phyloP scores from a whole-genome alignment of 495 filamentous ascomycete species.

The Podospora sp. region DNA sequence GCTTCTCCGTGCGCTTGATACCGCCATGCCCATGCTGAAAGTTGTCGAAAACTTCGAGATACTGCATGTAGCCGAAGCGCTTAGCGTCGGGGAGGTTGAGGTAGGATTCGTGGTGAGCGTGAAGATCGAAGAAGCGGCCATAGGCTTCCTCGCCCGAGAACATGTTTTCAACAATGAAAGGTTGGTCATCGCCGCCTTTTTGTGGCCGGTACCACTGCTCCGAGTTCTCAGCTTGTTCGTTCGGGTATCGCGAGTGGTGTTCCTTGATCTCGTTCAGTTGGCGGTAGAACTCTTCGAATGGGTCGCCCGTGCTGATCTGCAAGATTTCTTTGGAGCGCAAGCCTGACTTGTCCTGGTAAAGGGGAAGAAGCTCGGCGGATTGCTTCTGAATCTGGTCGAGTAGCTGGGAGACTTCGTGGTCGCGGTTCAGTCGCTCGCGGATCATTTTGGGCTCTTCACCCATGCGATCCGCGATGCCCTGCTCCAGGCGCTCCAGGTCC shows the following conservation, averaged over 20 bases:
- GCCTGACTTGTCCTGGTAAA: slow-evolving; percentile 80
- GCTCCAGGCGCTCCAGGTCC: slow-evolving; percentile 92
- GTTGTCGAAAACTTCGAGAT: slow-evolving; percentile 83
- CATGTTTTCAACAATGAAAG: slow-evolving; percentile 80
- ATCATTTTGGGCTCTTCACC: slow-evolving; percentile 88
- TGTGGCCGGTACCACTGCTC: slow-evolving; percentile 86
- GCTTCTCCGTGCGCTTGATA: slow-evolving; percentile 77
- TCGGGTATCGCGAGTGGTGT: slow-evolving; percentile 88
- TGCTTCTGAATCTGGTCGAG: slow-evolving; percentile 84
- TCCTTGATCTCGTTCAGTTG: slow-evolving; percentile 78
- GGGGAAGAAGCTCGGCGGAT: slow-evolving; percentile 74
- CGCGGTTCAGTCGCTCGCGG: slow-evolving; percentile 78
- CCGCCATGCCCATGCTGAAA: slow-evolving; percentile 72
- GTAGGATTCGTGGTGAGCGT: slow-evolving; percentile 78
- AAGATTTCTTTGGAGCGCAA: slow-evolving; percentile 77
- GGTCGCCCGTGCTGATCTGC: slow-evolving; percentile 80
- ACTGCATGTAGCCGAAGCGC: slow-evolving; percentile 85
- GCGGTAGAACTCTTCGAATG: slow-evolving; percentile 90
- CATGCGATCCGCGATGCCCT: slow-evolving; percentile 86
- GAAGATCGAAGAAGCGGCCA: slow-evolving; percentile 88
- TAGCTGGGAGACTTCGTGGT: slow-evolving; percentile 89
- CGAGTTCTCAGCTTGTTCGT: slow-evolving; percentile 92
- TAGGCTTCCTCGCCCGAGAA: slow-evolving; percentile 95
- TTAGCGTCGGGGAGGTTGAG: slow-evolving; percentile 85
- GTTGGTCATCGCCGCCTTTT: slow-evolving; percentile 58